Conservation (phyloP, 192 early-diverging fungal species). For the Entomortierella parvispora region DNA sequence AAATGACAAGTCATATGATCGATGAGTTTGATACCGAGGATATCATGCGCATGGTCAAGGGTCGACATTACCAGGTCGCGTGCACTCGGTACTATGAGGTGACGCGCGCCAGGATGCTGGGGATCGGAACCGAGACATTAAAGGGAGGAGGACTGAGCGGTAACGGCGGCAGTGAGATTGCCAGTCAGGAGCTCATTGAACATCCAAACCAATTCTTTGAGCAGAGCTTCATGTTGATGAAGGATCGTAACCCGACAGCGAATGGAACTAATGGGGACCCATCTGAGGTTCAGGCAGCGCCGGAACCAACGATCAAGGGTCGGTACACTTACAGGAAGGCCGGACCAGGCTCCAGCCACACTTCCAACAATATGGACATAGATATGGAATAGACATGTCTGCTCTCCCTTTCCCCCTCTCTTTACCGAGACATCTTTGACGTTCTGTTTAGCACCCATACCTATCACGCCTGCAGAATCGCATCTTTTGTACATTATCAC, state of each 20-base stretch:
- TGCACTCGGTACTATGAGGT: constrained; percentile 91
- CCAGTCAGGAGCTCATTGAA: constrained; percentile 73
- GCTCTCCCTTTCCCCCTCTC: too few relatives aligned
- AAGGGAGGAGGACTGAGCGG: constrained; percentile 21
- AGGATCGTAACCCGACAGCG: constrained; percentile 8
- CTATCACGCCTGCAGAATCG: too few relatives aligned
- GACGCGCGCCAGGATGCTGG: constrained; percentile 55
- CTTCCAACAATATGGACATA: too few relatives aligned
- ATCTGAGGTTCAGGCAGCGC: background rate
- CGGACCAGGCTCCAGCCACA: background rate
- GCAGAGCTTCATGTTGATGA: constrained; percentile 43
- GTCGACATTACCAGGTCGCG: constrained; percentile 91
- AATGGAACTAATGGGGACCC: background rate
- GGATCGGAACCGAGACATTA: constrained; percentile 20
- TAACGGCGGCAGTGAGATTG: constrained; percentile 18
- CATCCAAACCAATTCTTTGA: constrained; percentile 98
- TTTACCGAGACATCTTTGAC: too few relatives aligned
- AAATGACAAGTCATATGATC: constrained; percentile 68
- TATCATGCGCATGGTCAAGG: constrained; percentile 70
- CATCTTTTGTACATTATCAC: too few relatives aligned
- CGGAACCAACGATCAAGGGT: constrained; percentile 30
- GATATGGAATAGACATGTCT: too few relatives aligned
- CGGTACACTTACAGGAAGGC: constrained; percentile 48
- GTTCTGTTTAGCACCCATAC: too few relatives aligned
- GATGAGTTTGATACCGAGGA: constrained; percentile 70